phyloP scores from a whole-genome alignment of 2,329 filamentous ascomycete genomes.

The Neofusicoccum umdonicola region DNA sequence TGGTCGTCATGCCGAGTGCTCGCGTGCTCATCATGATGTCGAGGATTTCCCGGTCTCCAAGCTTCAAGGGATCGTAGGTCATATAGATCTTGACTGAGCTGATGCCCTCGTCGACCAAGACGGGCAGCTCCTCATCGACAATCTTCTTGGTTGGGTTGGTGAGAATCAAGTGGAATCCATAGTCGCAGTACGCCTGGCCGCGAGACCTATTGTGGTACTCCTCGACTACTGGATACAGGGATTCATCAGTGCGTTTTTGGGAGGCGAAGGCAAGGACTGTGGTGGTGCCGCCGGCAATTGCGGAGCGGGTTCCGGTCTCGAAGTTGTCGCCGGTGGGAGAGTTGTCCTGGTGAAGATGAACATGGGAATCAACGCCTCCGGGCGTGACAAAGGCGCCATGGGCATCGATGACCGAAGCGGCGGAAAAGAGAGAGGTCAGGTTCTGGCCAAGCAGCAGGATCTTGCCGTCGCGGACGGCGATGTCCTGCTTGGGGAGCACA shows the following conservation, averaged over 20 bases:
- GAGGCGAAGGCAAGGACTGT: slow-evolving; percentile 59
- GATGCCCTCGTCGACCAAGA: slow-evolving; percentile 43
- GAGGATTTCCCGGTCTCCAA: slow-evolving; percentile 46
- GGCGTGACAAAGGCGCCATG: slow-evolving; percentile 48
- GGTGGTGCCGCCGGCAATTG: slow-evolving; percentile 59
- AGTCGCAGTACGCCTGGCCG: slow-evolving; percentile 54
- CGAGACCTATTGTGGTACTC: slow-evolving; percentile 48
- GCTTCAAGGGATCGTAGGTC: slow-evolving; percentile 51
- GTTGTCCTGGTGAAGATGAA: slow-evolving; percentile 49
- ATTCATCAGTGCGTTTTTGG: slow-evolving; percentile 48
- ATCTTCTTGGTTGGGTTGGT: slow-evolving; percentile 45
- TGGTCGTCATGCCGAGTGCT: slow-evolving; percentile 46
- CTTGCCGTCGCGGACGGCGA: slow-evolving; percentile 49
- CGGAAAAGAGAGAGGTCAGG: slow-evolving; percentile 30
- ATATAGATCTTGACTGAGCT: slow-evolving; percentile 54
- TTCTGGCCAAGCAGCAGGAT: slow-evolving; percentile 45
- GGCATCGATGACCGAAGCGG: slow-evolving; percentile 44
- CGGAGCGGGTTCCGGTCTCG: slow-evolving; percentile 52
- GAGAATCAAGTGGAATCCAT: slow-evolving; percentile 55
- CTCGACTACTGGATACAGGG: slow-evolving; percentile 46
- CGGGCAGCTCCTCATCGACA: slow-evolving; percentile 42
- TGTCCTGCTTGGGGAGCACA: slow-evolving; percentile 44
- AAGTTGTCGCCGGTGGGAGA: slow-evolving; percentile 38
- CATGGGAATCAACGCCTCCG: slow-evolving; percentile 51
- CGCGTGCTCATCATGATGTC: slow-evolving; percentile 50